Base-by-base conservation (phyloP, 139 green algal genomes). In the Chlamydomonas incerta region DNA sequence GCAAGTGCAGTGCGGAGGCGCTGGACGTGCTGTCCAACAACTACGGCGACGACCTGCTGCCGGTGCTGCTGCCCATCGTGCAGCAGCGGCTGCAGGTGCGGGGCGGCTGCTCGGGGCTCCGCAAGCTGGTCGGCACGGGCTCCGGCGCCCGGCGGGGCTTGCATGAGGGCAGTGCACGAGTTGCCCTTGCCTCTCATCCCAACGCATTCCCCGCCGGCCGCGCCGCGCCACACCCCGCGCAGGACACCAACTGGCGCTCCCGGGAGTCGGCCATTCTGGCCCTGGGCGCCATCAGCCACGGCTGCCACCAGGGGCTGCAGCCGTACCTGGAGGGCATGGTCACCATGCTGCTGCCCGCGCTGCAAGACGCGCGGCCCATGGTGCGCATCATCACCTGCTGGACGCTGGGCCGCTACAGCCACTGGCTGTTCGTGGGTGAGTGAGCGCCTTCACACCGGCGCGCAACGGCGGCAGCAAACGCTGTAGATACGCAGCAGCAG, bases 331-430 rank as follows among this genome's bases (percentile, higher is more conserved):
- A 89, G 21, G 90, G 94, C 66, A 96, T 99, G 74, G 88, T 98
- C 3, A 68, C 70, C 65, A 94, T 96, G 87, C 86, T 99, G 74
- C 80, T 98, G 87, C 94, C 95, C 29, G 87, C 88, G 67, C 85
- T 98, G 67, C 46, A 79, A 3, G 96, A 99, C 82, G 57, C 90
- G 3, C 93, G 94, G 26, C 97, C 97, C 26, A 93, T 97, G 88
- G 95, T 98, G 37, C 93, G 97, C 70, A 95, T 93, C 82, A 99
- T 98, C 88, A 95, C 94, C 69, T 99, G 95, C 89, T 99, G 97
- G 97, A 95, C 94, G 18, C 87, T 99, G 14, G 90, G 82, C 1
- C 92, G 97, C 0, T 99, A 99, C 92, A 85, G 84, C 37, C 91
- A 94, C 80, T 96, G 95, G 92, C 79, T 99, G 31, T 90, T 96